Base-by-base conservation (phyloP, 768 basidiomycete genomes). In the Gymnopilus junonius region DNA sequence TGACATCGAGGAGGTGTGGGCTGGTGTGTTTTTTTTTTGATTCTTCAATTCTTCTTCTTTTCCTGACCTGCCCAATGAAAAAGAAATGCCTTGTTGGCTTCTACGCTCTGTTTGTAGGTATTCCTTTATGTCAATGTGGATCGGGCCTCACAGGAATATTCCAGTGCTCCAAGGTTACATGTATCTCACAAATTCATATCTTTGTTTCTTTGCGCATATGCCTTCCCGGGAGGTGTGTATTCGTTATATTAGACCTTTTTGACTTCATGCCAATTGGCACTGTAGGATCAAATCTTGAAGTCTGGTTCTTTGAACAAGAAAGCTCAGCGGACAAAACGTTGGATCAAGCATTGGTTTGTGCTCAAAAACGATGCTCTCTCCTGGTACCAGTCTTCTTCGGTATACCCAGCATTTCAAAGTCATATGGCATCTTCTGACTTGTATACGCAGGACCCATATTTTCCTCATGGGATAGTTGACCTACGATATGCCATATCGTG, bases 141-240 rank as follows among this genome's bases (percentile, higher is more conserved):
- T 37, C 20, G n/a, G 21, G 3, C 23, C 46, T 50, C 21, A 53
- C 31, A 4, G 8, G 34, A 23, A 2, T 35, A 39, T 23, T 23
- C 15, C 74, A 93, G 94, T 99, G 65, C 82, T 99, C 32, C 97
- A 99, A 76, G 97, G 97, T 2, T 99, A 97, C 73, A 93, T 99
- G 87, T 99, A 97, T 74, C 81, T 99, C 53, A 99, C 97, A 1
- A 93, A 93, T 69, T 88, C 91, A 11, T 92, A 97, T 73, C 76
- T 99, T 20, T 98, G 97, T 78, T 99, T 99, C 81, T 99, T 96
- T 75, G 94, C 94, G 2, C 94, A 94, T 73, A 91, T 97, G 88
- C 94, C 94, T 17, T 83, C 88, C 31, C 83, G 89, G 79, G 95
- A 96, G 85, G 95, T 95, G 63, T 48, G 80, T 55, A 55, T 60